These are phyloP conservation scores for Kwoniella mangroviensis DNA, from an alignment of 768 basidiomycete species.

Conservation along the genomic window DNA sequence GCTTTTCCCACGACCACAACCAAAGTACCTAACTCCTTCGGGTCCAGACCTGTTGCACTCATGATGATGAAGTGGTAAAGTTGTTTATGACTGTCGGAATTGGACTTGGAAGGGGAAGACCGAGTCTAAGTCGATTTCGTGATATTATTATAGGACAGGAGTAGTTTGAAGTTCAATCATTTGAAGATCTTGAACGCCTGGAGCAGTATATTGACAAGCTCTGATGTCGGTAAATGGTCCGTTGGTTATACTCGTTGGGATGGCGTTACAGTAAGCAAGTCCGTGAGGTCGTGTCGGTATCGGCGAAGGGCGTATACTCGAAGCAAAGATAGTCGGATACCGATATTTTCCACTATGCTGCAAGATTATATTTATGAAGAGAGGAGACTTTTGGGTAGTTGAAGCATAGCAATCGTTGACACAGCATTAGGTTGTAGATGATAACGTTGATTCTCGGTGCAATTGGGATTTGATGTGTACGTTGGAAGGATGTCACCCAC, in stretches of 20 bases:
- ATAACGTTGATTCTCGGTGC: not conserved
- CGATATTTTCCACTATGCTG: not conserved
- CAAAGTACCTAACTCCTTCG: conserved; percentile 77
- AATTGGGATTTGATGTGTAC: not conserved
- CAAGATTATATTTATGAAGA: not conserved
- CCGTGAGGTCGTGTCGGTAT: conserved; percentile 8
- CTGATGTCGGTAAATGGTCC: not conserved
- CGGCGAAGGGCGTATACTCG: not conserved
- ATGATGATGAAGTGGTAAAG: not conserved
- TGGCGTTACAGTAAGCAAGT: not conserved
- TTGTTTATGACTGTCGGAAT: not conserved
- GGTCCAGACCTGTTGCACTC: conserved; percentile 21
- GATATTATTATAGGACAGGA: too few species aligned
- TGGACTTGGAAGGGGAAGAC: not conserved
- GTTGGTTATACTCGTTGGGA: not conserved
- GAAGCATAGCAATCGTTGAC: conserved; percentile 6
- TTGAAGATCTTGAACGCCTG: too few species aligned
- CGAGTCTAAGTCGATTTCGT: not conserved
- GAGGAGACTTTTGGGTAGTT: not conserved
- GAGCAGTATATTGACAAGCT: too few species aligned
- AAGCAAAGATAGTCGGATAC: not conserved
- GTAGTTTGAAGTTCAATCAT: too few species aligned
- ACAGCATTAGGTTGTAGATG: conserved; percentile 3
- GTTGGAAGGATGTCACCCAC: conserved; percentile 10
- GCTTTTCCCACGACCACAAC: conserved; percentile 85